Percentiles rank a stretch among this genome's conserved stretches.
Evolutionary conservation across 2,329 filamentous ascomycete species (phyloP).

Genomic region (Fusarium kyushuense): DNA sequence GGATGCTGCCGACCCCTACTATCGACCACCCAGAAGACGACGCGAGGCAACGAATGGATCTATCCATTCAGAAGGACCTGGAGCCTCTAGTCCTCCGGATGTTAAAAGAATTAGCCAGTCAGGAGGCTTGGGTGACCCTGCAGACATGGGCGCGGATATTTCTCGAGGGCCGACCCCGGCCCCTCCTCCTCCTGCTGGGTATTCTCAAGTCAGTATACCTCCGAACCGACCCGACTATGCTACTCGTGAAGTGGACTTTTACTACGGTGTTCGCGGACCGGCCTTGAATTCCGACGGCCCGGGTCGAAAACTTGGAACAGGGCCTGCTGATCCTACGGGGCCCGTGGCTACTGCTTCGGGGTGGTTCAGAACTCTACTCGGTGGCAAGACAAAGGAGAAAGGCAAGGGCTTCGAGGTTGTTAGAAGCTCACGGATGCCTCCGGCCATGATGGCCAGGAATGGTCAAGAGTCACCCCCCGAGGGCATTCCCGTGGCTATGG

Average conservation of each 20-base stretch:
- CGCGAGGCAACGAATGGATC: conserved; percentile 65
- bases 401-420: conserved; percentile 98
- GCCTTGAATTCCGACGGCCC: conserved; percentile 85
- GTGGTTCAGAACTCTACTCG: conserved; percentile 85
- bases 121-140: conserved; percentile 53
- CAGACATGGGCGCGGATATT: conserved; percentile 57
- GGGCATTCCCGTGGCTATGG: conserved; percentile 74
- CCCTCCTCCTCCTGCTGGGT: conserved; percentile 49
- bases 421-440: conserved; percentile 86
- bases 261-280: conserved; percentile 91
- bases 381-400: conserved; percentile 91
- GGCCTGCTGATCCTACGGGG: conserved; percentile 92
- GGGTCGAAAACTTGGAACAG: conserved; percentile 88
- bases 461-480: conserved; percentile 76
- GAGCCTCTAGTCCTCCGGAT: conserved; percentile 50
- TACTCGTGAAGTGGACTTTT: conserved; percentile 95
- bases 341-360: conserved; percentile 89
- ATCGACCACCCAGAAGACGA: conserved; percentile 82
- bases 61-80: conserved; percentile 49
- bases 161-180: conserved; percentile 60
- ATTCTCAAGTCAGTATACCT: conserved; percentile 56
- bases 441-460: conserved; percentile 71
- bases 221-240: conserved; percentile 84
- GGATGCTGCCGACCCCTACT: conserved; percentile 81
- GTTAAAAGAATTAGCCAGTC: conserved; percentile 55